Conservation (phyloP, 495 filamentous ascomycete genomes). For the Lepraria neglecta region DNA sequence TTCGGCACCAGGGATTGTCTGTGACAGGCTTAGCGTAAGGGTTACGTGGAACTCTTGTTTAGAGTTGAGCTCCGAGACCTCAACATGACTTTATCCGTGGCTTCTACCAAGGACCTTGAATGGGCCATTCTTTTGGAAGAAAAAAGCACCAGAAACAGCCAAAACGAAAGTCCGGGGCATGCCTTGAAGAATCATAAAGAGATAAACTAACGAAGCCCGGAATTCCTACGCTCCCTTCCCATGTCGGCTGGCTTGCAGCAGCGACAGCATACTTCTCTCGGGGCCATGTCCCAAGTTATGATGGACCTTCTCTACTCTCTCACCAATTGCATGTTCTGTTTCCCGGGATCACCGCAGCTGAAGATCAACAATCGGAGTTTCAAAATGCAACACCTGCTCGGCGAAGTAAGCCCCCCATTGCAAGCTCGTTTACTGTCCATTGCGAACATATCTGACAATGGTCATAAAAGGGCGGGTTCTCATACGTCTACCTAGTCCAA, state of each 20-base stretch:
- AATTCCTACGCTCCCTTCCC: conserved; percentile 2
- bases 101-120: neutral
- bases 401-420: conserved; percentile 55
- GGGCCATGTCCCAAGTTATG: conserved; percentile 72
- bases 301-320: conserved; percentile 86
- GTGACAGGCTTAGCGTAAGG: neutral
- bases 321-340: conserved; percentile 90
- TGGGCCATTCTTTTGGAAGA: neutral
- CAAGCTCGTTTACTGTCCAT: neutral
- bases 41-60: neutral
- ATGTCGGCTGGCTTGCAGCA: conserved; percentile 18
- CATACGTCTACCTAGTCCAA: conserved; percentile 97
- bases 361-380: conserved; percentile 93
- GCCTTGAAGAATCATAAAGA: neutral
- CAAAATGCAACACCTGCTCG: conserved; percentile 87
- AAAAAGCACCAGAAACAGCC: neutral
- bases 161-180: neutral
- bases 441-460: conserved; percentile 2
- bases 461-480: conserved; percentile 73
- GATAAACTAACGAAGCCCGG: neutral
- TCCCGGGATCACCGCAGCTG: conserved; percentile 84
- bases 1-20: neutral
- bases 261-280: conserved; percentile 19
- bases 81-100: neutral
- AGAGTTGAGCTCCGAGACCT: neutral